Base-by-base conservation (phyloP, 2,329 filamentous ascomycete genomes). In the Lasiodiplodia sp. region DNA sequence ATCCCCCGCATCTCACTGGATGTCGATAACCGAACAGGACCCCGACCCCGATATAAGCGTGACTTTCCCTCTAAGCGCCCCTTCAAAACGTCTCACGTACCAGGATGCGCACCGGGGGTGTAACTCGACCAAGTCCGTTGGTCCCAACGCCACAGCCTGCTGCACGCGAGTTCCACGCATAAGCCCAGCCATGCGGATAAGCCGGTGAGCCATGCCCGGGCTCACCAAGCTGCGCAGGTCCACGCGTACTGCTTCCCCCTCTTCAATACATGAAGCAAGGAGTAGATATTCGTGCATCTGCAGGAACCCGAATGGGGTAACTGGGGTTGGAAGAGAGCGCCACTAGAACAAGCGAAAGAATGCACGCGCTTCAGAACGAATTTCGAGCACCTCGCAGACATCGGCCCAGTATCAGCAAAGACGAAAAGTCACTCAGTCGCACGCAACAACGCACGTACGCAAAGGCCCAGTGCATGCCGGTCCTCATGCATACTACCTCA, bases 131-230 rank as follows among this genome's bases (percentile, higher is more conserved):
- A 63, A 34, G 31, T 28, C 58, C 58, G 40, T 18, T 37, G 16
- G 16, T 11, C 57, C 57, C 38, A n/a, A 25, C 23, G 40, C 57
- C 57, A n/a, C 11, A 64, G 60, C 4, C 40, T 37, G 47, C 60
- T 38, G 44, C 44, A 64, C 60, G 47, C 60, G 47, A 53, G 60
- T 52, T 52, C 47, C 60, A 64, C 47, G 60, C 12, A 53, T 14
- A 44, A 38, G 11, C 40, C 44, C 28, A 52, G 4, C 10, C 10
- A 31, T 25, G 18, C 47, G 31, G 31, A 12, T 5, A 11, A 10
- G 23, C 14, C 28, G 60, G n/a, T 38, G 38, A 64, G 60, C 60
- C 60, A 51, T n/a, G 28, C 57, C 14, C 23, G n/a, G 28, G 25
- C 44, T 44, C 25, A 12, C 5, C 12, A 60, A 60, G 40, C 40